Conservation (phyloP, 2,329 filamentous ascomycete species). For the Aureobasidium sp. region DNA sequence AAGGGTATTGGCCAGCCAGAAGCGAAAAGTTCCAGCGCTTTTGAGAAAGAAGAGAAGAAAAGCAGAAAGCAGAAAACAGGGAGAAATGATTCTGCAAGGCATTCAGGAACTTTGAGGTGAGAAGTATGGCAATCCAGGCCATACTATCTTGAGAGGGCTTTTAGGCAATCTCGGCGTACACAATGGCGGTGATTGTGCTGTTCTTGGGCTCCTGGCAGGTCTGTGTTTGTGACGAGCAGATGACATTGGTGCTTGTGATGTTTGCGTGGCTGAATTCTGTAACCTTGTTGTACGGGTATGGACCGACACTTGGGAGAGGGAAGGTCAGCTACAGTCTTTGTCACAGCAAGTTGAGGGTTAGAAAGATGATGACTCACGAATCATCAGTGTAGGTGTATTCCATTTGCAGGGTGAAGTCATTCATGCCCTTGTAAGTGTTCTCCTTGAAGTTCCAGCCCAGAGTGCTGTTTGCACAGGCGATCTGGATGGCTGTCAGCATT, state of each 20-base stretch:
- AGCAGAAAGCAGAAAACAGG: neutral
- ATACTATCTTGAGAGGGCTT: neutral
- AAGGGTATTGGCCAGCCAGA: neutral
- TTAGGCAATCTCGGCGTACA: neutral
- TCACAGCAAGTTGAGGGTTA: too few relatives aligned
- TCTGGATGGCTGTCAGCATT: slow-evolving; percentile 5
- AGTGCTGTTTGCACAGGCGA: slow-evolving; percentile 10
- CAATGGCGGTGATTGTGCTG: neutral
- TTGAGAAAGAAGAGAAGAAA: neutral
- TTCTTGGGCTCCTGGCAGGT: neutral
- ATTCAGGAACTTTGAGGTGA: neutral
- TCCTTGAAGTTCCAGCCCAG: slow-evolving; percentile 17
- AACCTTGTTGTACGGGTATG: slow-evolving; percentile 4
- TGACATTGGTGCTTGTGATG: neutral
- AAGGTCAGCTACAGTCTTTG: neutral
- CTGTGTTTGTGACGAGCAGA: neutral
- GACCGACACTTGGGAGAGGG: neutral
- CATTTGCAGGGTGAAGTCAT: slow-evolving; percentile 14
- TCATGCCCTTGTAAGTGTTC: slow-evolving; percentile 6
- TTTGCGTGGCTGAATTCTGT: slow-evolving; percentile 9
- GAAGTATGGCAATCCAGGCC: neutral
- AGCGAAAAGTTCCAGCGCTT: neutral
- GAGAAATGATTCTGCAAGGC: neutral
- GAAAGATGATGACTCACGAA: neutral
- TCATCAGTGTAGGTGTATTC: slow-evolving; percentile 12